These are phyloP conservation scores for Stropharia rugosoannulata DNA, from an alignment of 768 basidiomycete genomes.

Conservation along the genomic window DNA sequence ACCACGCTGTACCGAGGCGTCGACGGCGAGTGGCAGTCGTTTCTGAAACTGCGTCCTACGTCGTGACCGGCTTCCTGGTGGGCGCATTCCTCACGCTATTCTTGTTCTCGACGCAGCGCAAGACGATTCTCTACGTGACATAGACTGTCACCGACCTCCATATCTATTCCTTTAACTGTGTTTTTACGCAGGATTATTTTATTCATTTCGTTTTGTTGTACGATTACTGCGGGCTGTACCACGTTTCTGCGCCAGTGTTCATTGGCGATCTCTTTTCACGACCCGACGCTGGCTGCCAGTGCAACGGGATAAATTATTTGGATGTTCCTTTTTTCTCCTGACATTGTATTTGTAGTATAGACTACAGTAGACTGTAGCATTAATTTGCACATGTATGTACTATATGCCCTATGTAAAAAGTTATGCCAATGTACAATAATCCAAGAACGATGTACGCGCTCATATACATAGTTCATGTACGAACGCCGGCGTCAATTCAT, in stretches of 20 bases:
- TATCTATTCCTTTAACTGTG: not conserved
- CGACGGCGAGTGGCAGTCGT: slow-evolving; percentile 18
- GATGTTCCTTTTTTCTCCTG: not conserved
- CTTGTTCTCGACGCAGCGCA: slow-evolving; percentile 31
- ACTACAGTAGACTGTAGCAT: not conserved
- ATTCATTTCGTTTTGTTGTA: slow-evolving; percentile 1
- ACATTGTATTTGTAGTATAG: not conserved
- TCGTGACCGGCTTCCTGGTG: slow-evolving; percentile 54
- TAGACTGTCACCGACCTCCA: slow-evolving; percentile 8
- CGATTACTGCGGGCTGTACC: not conserved
- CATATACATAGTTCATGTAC: too few species aligned
- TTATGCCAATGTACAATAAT: slow-evolving; percentile 1
- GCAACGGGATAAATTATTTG: not conserved
- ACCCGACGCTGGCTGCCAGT: not conserved
- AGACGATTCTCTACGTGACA: slow-evolving; percentile 31
- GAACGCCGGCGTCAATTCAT: too few species aligned
- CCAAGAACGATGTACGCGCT: too few species aligned
- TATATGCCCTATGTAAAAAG: not conserved
- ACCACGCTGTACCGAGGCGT: slow-evolving; percentile 2
- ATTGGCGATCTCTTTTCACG: not conserved
- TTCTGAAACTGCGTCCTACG: slow-evolving; percentile 34
- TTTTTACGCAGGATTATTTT: not conserved
- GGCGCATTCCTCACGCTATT: slow-evolving; percentile 33
- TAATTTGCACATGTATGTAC: slow-evolving; percentile 7
- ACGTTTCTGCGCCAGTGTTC: not conserved